phyloP scores from a whole-genome alignment of 352 stramenopile species.

The Lagenidium giganteum region DNA sequence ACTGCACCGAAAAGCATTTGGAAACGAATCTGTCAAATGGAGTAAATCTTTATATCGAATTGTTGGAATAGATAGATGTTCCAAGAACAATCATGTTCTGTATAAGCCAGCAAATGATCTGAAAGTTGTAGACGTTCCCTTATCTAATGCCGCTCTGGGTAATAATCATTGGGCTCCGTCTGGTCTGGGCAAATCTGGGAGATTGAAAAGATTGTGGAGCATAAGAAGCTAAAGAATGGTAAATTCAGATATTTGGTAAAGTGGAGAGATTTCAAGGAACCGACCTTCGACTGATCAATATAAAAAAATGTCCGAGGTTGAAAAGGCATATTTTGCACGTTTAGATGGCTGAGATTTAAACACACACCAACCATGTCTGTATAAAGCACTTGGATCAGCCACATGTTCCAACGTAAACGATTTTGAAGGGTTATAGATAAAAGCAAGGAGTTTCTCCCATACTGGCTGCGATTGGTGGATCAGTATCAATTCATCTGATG shows the following conservation, averaged over 20 bases:
- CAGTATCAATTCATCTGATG: too few species aligned
- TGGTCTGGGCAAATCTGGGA: conserved; percentile 10
- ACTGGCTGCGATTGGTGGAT: too few species aligned
- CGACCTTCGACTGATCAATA: conserved; percentile 9
- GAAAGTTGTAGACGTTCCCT: conserved; percentile 5
- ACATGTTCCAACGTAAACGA: too few species aligned
- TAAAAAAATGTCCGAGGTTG: conserved; percentile 7
- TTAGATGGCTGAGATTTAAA: too few species aligned
- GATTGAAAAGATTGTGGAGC: conserved; percentile 5
- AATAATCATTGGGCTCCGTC: too few species aligned
- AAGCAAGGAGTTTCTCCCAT: too few species aligned
- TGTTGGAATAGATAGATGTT: conserved; percentile 9
- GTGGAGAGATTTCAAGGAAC: conserved; percentile 3
- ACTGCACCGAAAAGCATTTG: conserved; percentile 1
- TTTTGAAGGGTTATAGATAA: too few species aligned
- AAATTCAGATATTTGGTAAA: conserved; percentile 11
- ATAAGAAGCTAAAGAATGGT: conserved; percentile 10
- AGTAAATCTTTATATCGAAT: conserved; percentile 12
- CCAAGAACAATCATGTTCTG: conserved; percentile 5
- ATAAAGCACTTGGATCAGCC: too few species aligned
- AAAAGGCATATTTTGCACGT: background rate
- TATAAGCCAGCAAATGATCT: conserved; percentile 12
- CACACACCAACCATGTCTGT: too few species aligned
- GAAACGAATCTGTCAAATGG: conserved; percentile 6
- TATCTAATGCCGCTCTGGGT: background rate